phyloP scores from a whole-genome alignment of 2,329 filamentous ascomycete genomes.

The Claviceps citrina region DNA sequence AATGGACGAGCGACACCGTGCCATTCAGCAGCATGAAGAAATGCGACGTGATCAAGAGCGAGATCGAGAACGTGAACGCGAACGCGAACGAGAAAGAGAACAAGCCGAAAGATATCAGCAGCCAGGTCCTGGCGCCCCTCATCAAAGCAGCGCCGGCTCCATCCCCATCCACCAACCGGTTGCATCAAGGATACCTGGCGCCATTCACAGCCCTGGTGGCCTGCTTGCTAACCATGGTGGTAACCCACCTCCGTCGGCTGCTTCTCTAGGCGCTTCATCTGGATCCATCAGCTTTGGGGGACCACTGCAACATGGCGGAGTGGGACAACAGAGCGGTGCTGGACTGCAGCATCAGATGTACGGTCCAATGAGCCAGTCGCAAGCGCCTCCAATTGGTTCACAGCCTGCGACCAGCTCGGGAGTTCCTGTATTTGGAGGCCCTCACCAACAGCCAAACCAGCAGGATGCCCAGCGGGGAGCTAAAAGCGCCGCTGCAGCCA shows the following conservation, averaged over 20 bases:
- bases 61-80: conserved; percentile 52
- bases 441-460: conserved; percentile 26
- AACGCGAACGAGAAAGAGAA: conserved; percentile 27
- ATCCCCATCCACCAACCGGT: conserved; percentile 92
- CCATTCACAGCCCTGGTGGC: conserved; percentile 85
- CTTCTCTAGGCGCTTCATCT: conserved; percentile 36
- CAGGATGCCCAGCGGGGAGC: conserved; percentile 47
- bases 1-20: conserved; percentile 32
- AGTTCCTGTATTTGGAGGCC: conserved; percentile 53
- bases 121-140: conserved; percentile 29
- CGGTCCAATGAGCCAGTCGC: conserved; percentile 34
- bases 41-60: conserved; percentile 32
- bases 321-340: conserved; percentile 29
- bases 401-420: conserved; percentile 45
- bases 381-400: conserved; percentile 34
- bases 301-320: conserved; percentile 40
- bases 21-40: conserved; percentile 31
- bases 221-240: conserved; percentile 61
- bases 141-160: conserved; percentile 76
- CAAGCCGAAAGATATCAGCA: conserved; percentile 51
- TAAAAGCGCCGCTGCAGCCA: conserved; percentile 25
- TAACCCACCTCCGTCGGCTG: conserved; percentile 34
- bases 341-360: conserved; percentile 41
- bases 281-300: conserved; percentile 39
- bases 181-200: conserved; percentile 61